phyloP scores from a whole-genome alignment of 768 basidiomycete species.

The Tricholomella constricta region DNA sequence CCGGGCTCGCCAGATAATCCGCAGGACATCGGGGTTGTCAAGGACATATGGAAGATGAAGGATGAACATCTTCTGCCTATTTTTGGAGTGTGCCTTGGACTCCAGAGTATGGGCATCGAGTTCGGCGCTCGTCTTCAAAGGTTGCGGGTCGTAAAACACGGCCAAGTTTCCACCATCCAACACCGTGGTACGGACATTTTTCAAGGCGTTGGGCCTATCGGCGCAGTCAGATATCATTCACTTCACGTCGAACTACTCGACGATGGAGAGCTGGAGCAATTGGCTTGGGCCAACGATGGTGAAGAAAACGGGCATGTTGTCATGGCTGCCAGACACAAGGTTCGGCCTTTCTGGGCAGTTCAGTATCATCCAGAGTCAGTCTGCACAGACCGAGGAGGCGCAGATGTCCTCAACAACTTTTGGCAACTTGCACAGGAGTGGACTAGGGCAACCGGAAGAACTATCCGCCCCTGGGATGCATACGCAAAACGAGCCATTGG shows the following conservation, averaged over 20 bases:
- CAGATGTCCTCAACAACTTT: slow-evolving; percentile 72
- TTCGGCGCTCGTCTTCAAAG: slow-evolving; percentile 63
- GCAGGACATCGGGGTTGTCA: slow-evolving; percentile 68
- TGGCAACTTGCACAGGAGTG: slow-evolving; percentile 69
- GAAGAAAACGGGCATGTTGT: slow-evolving; percentile 67
- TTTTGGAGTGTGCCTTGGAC: slow-evolving; percentile 83
- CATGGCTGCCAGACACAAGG: slow-evolving; percentile 71
- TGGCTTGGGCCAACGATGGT: slow-evolving; percentile 75
- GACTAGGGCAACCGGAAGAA: slow-evolving; percentile 42
- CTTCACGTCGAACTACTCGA: slow-evolving; percentile 58
- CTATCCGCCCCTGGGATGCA: slow-evolving; percentile 42
- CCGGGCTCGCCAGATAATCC: slow-evolving; percentile 72
- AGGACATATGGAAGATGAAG: slow-evolving; percentile 67
- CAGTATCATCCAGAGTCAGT: slow-evolving; percentile 91
- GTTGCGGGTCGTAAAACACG: slow-evolving; percentile 74
- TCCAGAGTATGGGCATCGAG: slow-evolving; percentile 73
- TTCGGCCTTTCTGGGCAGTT: slow-evolving; percentile 80
- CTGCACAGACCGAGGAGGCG: slow-evolving; percentile 67
- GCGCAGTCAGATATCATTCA: slow-evolving; percentile 81
- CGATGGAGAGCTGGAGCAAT: slow-evolving; percentile 54
- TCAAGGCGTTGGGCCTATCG: slow-evolving; percentile 49
- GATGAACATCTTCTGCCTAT: slow-evolving; percentile 59
- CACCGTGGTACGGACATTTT: slow-evolving; percentile 67
- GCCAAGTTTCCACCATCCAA: slow-evolving; percentile 65
- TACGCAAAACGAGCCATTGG: slow-evolving; percentile 41